These are phyloP conservation scores for Eucommia ulmoides DNA, from an alignment of 257 asterid species.

Conservation along the genomic window DNA sequence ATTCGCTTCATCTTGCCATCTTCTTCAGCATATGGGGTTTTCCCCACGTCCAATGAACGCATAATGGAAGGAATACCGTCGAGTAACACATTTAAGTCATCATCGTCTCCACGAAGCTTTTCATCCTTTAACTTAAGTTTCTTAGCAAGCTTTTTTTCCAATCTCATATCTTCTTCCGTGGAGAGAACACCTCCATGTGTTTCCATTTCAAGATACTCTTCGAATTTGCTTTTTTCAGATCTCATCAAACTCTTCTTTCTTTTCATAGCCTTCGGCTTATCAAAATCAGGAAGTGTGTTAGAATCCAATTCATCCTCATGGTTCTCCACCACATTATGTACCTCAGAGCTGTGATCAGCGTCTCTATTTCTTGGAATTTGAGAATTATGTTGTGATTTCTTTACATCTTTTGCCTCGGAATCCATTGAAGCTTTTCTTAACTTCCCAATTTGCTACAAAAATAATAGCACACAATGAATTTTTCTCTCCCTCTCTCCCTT, in stretches of 20 bases:
- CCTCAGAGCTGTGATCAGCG: not conserved
- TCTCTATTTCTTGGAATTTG: not conserved
- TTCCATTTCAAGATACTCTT: slow-evolving; percentile 48
- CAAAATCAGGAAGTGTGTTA: not conserved
- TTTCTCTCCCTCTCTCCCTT: too few species aligned
- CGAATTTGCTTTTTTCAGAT: slow-evolving; percentile 29
- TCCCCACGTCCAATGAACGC: slow-evolving; percentile 20
- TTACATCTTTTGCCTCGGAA: slow-evolving; percentile 5
- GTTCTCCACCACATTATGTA: not conserved
- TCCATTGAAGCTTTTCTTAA: slow-evolving; percentile 7
- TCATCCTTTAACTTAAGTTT: slow-evolving; percentile 69
- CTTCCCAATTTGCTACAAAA: slow-evolving; percentile 1
- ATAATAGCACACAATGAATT: not conserved
- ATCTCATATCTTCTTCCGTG: slow-evolving; percentile 40
- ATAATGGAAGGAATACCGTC: slow-evolving; percentile 48
- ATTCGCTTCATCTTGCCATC: not conserved
- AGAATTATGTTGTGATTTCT: slow-evolving; percentile 8
- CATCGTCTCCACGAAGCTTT: slow-evolving; percentile 37
- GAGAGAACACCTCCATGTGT: slow-evolving; percentile 23
- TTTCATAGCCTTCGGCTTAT: slow-evolving; percentile 16
- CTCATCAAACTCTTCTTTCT: slow-evolving; percentile 10
- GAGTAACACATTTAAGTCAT: slow-evolving; percentile 43
- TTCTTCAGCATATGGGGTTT: slow-evolving; percentile 9
- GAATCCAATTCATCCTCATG: not conserved
- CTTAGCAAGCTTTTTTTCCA: slow-evolving; percentile 71